Conservation (phyloP, 805 yeast species). For the Candida palmyrensis region DNA sequence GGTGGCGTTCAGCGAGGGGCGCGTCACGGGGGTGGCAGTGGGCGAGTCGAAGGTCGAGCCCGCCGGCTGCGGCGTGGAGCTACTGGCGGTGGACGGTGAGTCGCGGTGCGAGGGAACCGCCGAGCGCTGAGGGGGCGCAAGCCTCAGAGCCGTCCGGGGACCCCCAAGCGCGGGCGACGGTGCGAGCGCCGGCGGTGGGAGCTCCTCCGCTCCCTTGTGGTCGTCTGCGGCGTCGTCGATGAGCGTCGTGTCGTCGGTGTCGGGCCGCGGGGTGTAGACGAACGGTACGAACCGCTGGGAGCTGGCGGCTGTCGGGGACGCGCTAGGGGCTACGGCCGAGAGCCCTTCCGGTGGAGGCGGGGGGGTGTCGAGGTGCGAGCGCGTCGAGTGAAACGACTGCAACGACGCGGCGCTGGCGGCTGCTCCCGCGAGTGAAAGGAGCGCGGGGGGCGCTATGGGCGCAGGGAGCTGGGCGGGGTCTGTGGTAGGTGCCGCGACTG, state of each 20-base stretch:
- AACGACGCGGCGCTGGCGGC: too few relatives aligned
- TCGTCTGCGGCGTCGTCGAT: not conserved
- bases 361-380: too few relatives aligned
- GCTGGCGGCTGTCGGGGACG: not conserved
- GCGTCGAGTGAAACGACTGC: too few relatives aligned
- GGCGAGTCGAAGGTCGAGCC: too few relatives aligned
- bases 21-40: too few relatives aligned
- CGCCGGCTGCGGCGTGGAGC: too few relatives aligned
- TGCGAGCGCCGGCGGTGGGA: not conserved
- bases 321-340: not conserved
- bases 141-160: slow-evolving; percentile 1
- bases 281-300: not conserved
- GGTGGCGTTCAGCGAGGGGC: too few relatives aligned
- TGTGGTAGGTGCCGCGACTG: too few relatives aligned
- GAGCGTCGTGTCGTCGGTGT: slow-evolving; percentile 1
- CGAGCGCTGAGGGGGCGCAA: slow-evolving; percentile 1
- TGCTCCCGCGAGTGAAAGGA: too few relatives aligned
- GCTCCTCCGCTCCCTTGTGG: slow-evolving; percentile 1
- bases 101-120: slow-evolving; percentile 3
- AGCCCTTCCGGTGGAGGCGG: not conserved
- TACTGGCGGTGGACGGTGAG: slow-evolving; percentile 2
- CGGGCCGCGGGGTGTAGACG: slow-evolving; percentile 1
- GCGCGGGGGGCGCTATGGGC: too few relatives aligned
- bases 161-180: not conserved
- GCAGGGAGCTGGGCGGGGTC: too few relatives aligned